Percentiles rank a stretch among this genome's conserved stretches.
Conservation (phyloP, 371 early-diverging fungal genomes). For the Apophysomyces elegans region DNA sequence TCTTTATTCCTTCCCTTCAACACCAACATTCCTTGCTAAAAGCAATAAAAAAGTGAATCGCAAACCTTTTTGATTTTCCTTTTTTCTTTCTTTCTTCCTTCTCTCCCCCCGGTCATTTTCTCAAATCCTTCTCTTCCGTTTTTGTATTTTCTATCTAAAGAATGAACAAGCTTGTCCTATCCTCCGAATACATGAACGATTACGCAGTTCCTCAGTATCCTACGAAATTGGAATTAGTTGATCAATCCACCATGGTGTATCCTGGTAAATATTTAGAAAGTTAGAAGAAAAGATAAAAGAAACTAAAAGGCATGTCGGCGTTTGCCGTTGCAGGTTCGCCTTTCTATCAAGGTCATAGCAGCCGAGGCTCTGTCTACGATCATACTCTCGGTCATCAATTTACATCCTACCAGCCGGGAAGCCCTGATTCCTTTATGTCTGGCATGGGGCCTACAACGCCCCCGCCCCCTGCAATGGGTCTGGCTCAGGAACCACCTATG, state of each 20-base stretch:
- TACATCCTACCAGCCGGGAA: constrained; percentile 23
- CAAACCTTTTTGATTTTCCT: constrained; percentile 3
- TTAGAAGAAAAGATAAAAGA: background rate
- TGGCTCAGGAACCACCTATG: constrained; percentile 33
- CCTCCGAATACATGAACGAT: constrained; percentile 40
- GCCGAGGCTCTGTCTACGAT: constrained; percentile 11
- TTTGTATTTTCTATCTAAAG: background rate
- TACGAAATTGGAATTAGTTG: constrained; percentile 14
- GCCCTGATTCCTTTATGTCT: constrained; percentile 39
- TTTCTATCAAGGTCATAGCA: constrained; percentile 1
- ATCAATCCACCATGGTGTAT: constrained; percentile 36
- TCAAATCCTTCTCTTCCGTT: constrained; percentile 6
- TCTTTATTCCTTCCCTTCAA: constrained; percentile 11
- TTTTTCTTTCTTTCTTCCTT: constrained; percentile 2
- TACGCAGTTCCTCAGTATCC: constrained; percentile 27
- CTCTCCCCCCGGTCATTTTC: constrained; percentile 7
- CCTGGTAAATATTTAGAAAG: constrained; percentile 33
- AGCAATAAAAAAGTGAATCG: constrained; percentile 1
- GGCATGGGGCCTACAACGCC: constrained; percentile 20
- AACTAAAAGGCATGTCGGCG: background rate
- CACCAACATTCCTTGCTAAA: constrained; percentile 10
- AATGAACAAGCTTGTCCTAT: constrained; percentile 4
- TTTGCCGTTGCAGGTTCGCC: constrained; percentile 8
- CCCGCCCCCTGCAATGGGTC: constrained; percentile 15
- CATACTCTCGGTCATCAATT: constrained; percentile 3